Percentiles rank a stretch among this genome's conserved stretches.
These are phyloP conservation scores for Lentinula detonsa DNA, from an alignment of 768 basidiomycete genomes.

Conservation along the genomic window DNA sequence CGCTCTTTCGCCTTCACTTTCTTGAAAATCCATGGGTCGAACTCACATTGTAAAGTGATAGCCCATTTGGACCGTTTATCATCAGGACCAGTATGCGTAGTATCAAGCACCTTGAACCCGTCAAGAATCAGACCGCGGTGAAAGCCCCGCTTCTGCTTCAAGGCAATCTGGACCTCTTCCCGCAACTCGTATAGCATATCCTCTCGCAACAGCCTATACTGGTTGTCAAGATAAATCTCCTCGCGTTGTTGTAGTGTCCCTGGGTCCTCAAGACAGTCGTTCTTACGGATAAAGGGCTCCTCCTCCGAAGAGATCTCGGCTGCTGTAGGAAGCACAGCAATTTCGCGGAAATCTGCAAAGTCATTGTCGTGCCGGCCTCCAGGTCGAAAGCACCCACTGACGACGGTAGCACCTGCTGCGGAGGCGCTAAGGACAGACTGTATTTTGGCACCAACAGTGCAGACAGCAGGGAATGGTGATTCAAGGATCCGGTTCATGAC, in stretches of 20 bases:
- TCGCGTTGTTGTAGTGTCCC: conserved; percentile 27
- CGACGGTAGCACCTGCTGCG: conserved; percentile 17
- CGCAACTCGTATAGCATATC: conserved; percentile 55
- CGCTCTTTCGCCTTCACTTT: conserved; percentile 14
- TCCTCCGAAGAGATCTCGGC: conserved; percentile 45
- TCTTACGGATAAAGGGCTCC: conserved; percentile 43
- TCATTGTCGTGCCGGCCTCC: conserved; percentile 73
- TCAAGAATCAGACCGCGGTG: conserved; percentile 33
- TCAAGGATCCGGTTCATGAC: conserved; percentile 17
- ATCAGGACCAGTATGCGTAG: conserved; percentile 16
- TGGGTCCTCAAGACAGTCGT: conserved; percentile 36
- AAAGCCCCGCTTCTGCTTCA: conserved; percentile 32
- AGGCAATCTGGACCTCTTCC: conserved; percentile 46
- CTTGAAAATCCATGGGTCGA: conserved; percentile 31
- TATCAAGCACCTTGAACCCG: conserved; percentile 26
- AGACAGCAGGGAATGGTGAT: conserved; percentile 20
- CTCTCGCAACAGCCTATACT: conserved; percentile 59
- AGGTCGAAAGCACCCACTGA: conserved; percentile 28
- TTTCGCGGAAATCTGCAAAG: conserved; percentile 51
- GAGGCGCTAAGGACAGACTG: conserved; percentile 28
- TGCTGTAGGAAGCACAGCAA: conserved; percentile 56
- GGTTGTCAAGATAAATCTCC: conserved; percentile 54
- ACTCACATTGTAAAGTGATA: conserved; percentile 28
- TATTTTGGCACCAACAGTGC: conserved; percentile 28
- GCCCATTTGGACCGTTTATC: conserved; percentile 31